Conservation (phyloP, 2,329 filamentous ascomycete genomes). For the Exophiala spinifera region DNA sequence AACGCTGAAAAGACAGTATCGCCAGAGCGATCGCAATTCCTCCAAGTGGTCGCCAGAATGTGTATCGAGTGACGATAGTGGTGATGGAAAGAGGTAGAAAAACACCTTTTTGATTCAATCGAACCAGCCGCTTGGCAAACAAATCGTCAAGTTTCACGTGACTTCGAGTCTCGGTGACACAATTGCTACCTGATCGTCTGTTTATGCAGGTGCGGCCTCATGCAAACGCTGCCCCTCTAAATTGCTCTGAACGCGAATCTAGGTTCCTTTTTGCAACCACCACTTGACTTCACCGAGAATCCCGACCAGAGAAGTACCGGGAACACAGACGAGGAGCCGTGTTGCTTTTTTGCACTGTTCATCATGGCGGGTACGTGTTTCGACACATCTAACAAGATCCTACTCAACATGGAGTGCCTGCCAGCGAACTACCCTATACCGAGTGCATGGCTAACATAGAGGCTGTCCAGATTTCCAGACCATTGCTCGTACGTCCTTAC, state of each 20-base stretch:
- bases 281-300: not conserved
- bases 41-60: not conserved
- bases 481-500: conserved; percentile 40
- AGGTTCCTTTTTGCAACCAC: not conserved
- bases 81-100: not conserved
- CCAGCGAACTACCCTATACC: too few species aligned
- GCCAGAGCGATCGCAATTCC: not conserved
- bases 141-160: not conserved
- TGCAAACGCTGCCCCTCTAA: not conserved
- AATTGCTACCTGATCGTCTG: conserved; percentile 1
- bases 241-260: not conserved
- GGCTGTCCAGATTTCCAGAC: conserved; percentile 35
- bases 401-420: too few species aligned
- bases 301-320: too few species aligned
- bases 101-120: not conserved
- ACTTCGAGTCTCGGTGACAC: not conserved
- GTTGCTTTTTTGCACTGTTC: not conserved
- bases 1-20: not conserved
- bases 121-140: not conserved
- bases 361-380: conserved; percentile 3
- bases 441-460: conserved; percentile 4
- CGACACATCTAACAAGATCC: too few species aligned
- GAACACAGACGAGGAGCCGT: too few species aligned
- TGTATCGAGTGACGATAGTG: not conserved
- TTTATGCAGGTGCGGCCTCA: not conserved